These are phyloP conservation scores for Psilocybe subaeruginosa DNA, from an alignment of 768 basidiomycete genomes.

Conservation along the genomic window DNA sequence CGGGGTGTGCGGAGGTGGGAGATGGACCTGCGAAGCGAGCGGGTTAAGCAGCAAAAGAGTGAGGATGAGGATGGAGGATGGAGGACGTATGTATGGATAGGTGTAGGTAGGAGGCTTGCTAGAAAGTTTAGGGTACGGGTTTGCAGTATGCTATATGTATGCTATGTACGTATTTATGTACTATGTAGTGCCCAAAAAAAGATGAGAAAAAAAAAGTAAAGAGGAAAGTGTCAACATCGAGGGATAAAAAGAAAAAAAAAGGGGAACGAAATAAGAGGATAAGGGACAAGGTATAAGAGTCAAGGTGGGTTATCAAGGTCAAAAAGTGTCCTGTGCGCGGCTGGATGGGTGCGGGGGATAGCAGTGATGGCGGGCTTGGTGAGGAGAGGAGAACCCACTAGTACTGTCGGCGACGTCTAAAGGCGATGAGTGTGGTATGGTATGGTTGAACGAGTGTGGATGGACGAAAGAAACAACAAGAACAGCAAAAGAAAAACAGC, in stretches of 20 bases:
- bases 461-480: slow-evolving; percentile 3
- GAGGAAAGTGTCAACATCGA: too few species aligned
- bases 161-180: too few species aligned
- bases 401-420: too few species aligned
- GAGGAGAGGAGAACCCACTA: too few species aligned
- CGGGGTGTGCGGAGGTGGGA: too few species aligned
- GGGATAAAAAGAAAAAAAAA: not conserved
- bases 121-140: too few species aligned
- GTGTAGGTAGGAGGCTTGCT: too few species aligned
- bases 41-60: too few species aligned
- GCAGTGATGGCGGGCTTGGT: not conserved
- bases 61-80: too few species aligned
- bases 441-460: not conserved
- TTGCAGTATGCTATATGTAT: too few species aligned
- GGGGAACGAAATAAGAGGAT: not conserved
- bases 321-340: slow-evolving; percentile 5
- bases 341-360: not conserved
- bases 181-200: not conserved
- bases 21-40: too few species aligned
- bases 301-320: slow-evolving; percentile 9
- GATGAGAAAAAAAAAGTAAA: not conserved
- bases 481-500: not conserved
- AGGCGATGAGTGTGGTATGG: not conserved
- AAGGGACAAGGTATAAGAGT: slow-evolving; percentile 10
- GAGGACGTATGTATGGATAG: too few species aligned